Conservation (phyloP, 768 basidiomycete genomes). For the Pulveroboletus sp. region DNA sequence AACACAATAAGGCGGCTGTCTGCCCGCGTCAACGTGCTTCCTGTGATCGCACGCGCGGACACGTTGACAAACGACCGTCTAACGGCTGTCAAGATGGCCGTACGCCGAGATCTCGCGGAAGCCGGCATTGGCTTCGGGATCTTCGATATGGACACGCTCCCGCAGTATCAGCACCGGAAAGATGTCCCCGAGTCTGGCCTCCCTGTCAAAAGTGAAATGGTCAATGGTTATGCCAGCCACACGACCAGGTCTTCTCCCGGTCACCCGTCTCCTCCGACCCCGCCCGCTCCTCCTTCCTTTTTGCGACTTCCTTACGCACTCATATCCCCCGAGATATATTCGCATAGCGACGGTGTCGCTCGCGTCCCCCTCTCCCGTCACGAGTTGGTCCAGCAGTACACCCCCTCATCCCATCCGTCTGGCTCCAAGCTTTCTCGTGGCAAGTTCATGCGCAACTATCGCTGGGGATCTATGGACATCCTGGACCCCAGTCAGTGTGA, state of each 20-base stretch:
- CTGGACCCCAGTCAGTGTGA: conserved; percentile 79
- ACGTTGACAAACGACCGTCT: conserved; percentile 79
- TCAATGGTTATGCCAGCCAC: conserved; percentile 50
- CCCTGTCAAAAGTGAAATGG: conserved; percentile 48
- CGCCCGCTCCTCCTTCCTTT: conserved; percentile 58
- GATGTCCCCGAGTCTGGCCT: conserved; percentile 42
- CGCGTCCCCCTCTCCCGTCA: conserved; percentile 58
- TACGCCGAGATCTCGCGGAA: conserved; percentile 77
- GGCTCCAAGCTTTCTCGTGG: conserved; percentile 51
- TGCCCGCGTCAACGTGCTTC: conserved; percentile 81
- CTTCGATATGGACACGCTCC: conserved; percentile 71
- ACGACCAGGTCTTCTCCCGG: conserved; percentile 51
- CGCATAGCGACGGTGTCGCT: conserved; percentile 77
- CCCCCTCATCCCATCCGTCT: conserved; percentile 49
- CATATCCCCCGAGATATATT: conserved; percentile 80
- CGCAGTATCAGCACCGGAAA: conserved; percentile 42
- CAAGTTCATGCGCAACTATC: conserved; percentile 69
- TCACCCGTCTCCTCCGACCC: conserved; percentile 62
- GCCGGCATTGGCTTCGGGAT: conserved; percentile 89
- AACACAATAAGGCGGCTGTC: conserved; percentile 77
- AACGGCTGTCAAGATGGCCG: conserved; percentile 73
- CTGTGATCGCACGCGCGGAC: conserved; percentile 81
- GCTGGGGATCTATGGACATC: conserved; percentile 84
- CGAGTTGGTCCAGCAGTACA: conserved; percentile 73
- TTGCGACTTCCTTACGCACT: conserved; percentile 80